phyloP scores from a whole-genome alignment of 495 filamentous ascomycete genomes.

The Friedmanniomyces endolithicus region DNA sequence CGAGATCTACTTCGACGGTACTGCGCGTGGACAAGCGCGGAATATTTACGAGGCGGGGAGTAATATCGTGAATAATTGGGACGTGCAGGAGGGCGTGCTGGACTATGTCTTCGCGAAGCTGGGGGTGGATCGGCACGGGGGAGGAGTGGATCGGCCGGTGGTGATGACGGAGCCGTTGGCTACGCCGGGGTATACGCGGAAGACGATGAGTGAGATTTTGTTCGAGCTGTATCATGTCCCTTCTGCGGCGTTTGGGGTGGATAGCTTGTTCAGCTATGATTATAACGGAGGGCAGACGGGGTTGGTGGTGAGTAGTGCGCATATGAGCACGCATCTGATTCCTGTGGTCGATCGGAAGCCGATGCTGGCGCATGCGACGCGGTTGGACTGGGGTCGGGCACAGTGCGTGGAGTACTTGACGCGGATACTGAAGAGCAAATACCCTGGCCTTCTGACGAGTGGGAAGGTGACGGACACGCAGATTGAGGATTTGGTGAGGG shows the following conservation, averaged over 20 bases:
- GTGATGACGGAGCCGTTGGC: slow-evolving; percentile 95
- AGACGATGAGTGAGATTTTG: slow-evolving; percentile 90
- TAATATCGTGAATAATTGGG: slow-evolving; percentile 91
- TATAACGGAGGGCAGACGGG: slow-evolving; percentile 84
- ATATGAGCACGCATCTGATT: slow-evolving; percentile 91
- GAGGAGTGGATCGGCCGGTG: slow-evolving; percentile 68
- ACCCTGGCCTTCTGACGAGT: slow-evolving; percentile 59
- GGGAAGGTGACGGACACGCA: slow-evolving; percentile 74
- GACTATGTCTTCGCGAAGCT: slow-evolving; percentile 90
- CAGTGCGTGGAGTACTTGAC: slow-evolving; percentile 80
- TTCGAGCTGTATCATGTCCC: slow-evolving; percentile 91
- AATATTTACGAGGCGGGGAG: slow-evolving; percentile 83
- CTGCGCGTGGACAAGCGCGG: slow-evolving; percentile 76
- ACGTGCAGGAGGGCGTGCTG: slow-evolving; percentile 83
- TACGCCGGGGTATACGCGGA: slow-evolving; percentile 72
- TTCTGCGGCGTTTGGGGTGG: slow-evolving; percentile 81
- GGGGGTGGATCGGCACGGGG: slow-evolving; percentile 62
- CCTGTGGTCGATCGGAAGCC: slow-evolving; percentile 79
- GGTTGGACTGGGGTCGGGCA: slow-evolving; percentile 88
- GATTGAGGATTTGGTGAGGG: slow-evolving; percentile 69
- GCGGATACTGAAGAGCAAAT: slow-evolving; percentile 85
- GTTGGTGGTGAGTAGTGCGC: slow-evolving; percentile 78
- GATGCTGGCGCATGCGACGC: slow-evolving; percentile 65
- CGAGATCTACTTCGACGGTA: slow-evolving; percentile 88
- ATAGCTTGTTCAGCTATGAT: slow-evolving; percentile 86